Evolutionary conservation across 148 eudicot genomes (phyloP), one percentile per base, ranked within the genome.

Genomic region (Beta vulgaris): DNA sequence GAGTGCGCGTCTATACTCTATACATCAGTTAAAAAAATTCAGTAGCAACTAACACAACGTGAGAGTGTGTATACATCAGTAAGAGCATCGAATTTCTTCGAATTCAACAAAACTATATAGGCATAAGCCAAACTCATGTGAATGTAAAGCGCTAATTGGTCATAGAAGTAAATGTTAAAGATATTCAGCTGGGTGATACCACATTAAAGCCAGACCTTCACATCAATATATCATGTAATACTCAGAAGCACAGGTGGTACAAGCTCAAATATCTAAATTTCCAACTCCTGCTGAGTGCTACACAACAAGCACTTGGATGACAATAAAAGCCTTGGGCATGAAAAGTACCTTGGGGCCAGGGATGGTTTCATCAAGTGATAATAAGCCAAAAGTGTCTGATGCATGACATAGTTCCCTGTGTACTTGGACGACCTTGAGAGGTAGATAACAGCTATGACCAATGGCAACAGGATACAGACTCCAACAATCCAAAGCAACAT

Each of bases 321-420:
- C 7, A 36, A 40, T 40, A 19, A 66, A 70, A 44, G 6, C 55
- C 44, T 39, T 65, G 23, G 67, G 74, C 65, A 68, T 23, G 21
- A 57, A 55, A 71, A 49, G 61, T 86, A 93, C 98, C 91, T 93
- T 69, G 98, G 98, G 36, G 93, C 98, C 86, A 93, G 76, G 2
- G 93, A 93, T 69, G 97, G 98, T 78, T 91, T 93, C 92, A 91
- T 89, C 68, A 85, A 85, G 82, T 86, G 83, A 76, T 81, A 91
- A 69, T 91, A 93, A 64, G 96, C 83, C 19, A 81, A 76, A 53
- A 89, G 82, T 61, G 98, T 93, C 80, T 91, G 89, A 78, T 85
- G 93, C 91, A 87, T 91, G 75, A 93, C 93, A 68, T 93, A 78
- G 75, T 93, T 91, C 78, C 98, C 98, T 49, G 92, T 83, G 76